phyloP scores from a whole-genome alignment of 73 alveolate genomes.

The Paramecium tetraurelia region DNA sequence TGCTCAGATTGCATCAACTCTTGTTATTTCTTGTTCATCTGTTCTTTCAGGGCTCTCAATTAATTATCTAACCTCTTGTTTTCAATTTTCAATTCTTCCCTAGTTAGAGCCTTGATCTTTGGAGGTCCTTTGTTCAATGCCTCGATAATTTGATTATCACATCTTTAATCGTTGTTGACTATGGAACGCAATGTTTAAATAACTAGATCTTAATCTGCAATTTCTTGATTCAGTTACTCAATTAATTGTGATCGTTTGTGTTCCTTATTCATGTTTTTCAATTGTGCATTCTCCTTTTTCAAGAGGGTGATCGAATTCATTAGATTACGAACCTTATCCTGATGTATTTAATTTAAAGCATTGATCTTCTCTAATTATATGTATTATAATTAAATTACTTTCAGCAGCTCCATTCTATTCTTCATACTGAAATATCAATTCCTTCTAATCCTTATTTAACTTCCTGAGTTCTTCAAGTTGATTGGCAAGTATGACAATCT shows the following conservation, averaged over 20 bases:
- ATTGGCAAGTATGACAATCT: neutral
- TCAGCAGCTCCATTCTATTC: neutral
- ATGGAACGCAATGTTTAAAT: constrained; percentile 68
- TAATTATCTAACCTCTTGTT: constrained; percentile 58
- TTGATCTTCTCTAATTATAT: constrained; percentile 37
- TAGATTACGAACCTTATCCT: constrained; percentile 41
- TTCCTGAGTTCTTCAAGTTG: neutral
- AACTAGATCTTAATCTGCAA: constrained; percentile 66
- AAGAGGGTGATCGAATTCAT: constrained; percentile 45
- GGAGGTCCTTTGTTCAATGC: constrained; percentile 71
- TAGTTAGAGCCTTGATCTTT: constrained; percentile 66
- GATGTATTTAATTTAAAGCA: constrained; percentile 53
- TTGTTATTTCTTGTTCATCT: neutral
- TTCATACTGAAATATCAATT: neutral
- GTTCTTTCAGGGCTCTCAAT: neutral
- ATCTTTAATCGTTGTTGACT: constrained; percentile 65
- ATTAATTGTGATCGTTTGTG: constrained; percentile 71
- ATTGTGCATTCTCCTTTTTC: constrained; percentile 55
- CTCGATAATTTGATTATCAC: constrained; percentile 67
- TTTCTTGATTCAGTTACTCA: constrained; percentile 70
- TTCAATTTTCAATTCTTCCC: constrained; percentile 81
- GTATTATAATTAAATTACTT: neutral
- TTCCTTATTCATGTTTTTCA: constrained; percentile 62
- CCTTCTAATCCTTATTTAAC: neutral
- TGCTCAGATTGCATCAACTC: neutral